Conservation (phyloP, 306 rosid species). For the Dalbergia cultrata region DNA sequence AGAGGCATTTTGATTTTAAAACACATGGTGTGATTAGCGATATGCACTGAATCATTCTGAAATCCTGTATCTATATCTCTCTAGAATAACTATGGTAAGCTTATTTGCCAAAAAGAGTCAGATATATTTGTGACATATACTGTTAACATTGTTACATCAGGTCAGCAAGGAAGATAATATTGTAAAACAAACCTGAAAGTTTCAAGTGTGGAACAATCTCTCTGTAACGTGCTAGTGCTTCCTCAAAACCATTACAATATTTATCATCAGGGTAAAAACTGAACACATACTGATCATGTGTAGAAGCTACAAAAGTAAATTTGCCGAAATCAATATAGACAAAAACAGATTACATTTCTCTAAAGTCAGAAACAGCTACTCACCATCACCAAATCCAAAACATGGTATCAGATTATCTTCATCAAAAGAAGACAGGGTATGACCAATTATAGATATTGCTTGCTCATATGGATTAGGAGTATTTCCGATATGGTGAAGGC, state of each 20-base stretch:
- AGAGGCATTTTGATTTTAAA: constrained; percentile 18
- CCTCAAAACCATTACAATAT: constrained; percentile 85
- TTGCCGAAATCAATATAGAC: constrained; percentile 34
- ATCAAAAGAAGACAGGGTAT: constrained; percentile 85
- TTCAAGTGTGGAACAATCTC: constrained; percentile 80
- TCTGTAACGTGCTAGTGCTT: constrained; percentile 80
- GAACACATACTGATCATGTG: constrained; percentile 78
- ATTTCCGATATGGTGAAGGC: constrained; percentile 79
- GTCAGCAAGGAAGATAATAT: constrained; percentile 35
- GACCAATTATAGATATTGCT: constrained; percentile 92
- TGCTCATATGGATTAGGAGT: constrained; percentile 94
- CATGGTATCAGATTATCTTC: constrained; percentile 98
- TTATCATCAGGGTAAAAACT: constrained; percentile 65
- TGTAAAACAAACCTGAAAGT: constrained; percentile 73
- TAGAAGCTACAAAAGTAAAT: constrained; percentile 70
- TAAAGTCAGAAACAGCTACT: constrained; percentile 47
- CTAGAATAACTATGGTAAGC: background rate
- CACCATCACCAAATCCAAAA: constrained; percentile 96
- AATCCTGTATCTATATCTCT: background rate
- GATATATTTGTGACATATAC: constrained; percentile 23
- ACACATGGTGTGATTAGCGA: constrained; percentile 27
- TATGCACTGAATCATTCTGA: constrained; percentile 5
- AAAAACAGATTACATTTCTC: constrained; percentile 22
- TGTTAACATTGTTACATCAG: constrained; percentile 17
- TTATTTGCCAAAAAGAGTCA: constrained; percentile 19